Evolutionary conservation across 1,284 basidiomycete genomes (phyloP).

Genomic region (Cryptococcus neoformans): DNA sequence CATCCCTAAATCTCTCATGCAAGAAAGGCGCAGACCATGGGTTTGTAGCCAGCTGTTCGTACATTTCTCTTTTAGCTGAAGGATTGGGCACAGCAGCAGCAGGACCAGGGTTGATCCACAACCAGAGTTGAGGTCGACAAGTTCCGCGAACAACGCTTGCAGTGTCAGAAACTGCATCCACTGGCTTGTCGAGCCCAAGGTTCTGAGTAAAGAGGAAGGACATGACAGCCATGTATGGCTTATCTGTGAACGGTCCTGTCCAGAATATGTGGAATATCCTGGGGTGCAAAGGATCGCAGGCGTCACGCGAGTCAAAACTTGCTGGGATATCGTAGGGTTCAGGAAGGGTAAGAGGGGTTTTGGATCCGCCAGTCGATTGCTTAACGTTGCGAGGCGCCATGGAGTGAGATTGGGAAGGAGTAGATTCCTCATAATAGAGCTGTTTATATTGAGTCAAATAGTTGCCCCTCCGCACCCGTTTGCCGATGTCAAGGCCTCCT

Average conservation of each 20-base stretch:
- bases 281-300: conserved; percentile 68
- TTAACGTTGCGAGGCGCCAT: conserved; percentile 22
- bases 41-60: conserved; percentile 63
- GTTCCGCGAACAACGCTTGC: conserved; percentile 35
- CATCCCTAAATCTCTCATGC: conserved; percentile 71
- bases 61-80: conserved; percentile 64
- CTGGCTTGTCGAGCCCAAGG: conserved; percentile 60
- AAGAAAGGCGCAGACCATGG: conserved; percentile 83
- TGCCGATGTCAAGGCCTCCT: conserved; percentile 61
- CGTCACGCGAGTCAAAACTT: conserved; percentile 44
- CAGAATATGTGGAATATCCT: conserved; percentile 82
- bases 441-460: conserved; percentile 62
- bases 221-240: conserved; percentile 72
- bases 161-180: conserved; percentile 10
- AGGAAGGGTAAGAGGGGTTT: conserved; percentile 35
- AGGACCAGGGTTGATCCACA: conserved; percentile 80
- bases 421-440: conserved; percentile 58
- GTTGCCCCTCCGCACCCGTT: conserved; percentile 59
- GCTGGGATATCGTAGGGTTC: conserved; percentile 28
- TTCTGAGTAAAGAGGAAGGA: conserved; percentile 81
- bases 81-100: conserved; percentile 67
- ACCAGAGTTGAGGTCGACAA: conserved; percentile 76
- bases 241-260: conserved; percentile 79
- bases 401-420: conserved; percentile 17
- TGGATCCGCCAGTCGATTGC: conserved; percentile 26